Conservation (phyloP, 208 protist species). For the Acanthamoeba triangularis region DNA sequence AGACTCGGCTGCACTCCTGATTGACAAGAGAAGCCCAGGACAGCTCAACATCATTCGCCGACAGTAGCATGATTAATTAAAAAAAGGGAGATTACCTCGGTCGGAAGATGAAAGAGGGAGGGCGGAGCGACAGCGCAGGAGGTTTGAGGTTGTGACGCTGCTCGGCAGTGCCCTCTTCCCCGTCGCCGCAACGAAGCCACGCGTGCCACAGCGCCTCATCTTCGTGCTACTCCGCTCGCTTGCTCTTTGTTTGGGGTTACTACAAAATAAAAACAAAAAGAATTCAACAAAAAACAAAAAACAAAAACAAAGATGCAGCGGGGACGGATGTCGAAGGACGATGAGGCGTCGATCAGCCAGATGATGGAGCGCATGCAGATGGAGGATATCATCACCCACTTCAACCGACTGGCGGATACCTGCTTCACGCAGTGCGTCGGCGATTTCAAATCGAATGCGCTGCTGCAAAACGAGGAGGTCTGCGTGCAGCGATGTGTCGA, state of each 20-base stretch:
- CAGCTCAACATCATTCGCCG: too few relatives aligned
- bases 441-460: conserved; percentile 62
- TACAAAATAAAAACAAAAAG: not conserved
- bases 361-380: conserved; percentile 72
- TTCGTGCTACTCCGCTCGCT: too few relatives aligned
- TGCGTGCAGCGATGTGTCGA: conserved; percentile 62
- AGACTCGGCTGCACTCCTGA: too few relatives aligned
- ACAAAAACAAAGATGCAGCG: conserved; percentile 27
- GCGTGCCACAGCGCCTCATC: too few relatives aligned
- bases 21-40: too few relatives aligned
- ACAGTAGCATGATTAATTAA: too few relatives aligned
- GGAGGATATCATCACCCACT: conserved; percentile 61
- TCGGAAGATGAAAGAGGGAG: not conserved
- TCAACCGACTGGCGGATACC: conserved; percentile 42
- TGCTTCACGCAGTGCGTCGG: conserved; percentile 65
- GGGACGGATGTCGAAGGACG: conserved; percentile 39
- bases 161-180: not conserved
- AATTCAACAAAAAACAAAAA: not conserved
- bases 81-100: not conserved
- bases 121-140: not conserved
- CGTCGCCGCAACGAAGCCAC: not conserved
- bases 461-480: conserved; percentile 49
- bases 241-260: too few relatives aligned
- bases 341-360: conserved; percentile 31
- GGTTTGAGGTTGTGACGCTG: not conserved